Evolutionary conservation across 345 rosid genomes (phyloP).

Genomic region (Turnera subulata): DNA sequence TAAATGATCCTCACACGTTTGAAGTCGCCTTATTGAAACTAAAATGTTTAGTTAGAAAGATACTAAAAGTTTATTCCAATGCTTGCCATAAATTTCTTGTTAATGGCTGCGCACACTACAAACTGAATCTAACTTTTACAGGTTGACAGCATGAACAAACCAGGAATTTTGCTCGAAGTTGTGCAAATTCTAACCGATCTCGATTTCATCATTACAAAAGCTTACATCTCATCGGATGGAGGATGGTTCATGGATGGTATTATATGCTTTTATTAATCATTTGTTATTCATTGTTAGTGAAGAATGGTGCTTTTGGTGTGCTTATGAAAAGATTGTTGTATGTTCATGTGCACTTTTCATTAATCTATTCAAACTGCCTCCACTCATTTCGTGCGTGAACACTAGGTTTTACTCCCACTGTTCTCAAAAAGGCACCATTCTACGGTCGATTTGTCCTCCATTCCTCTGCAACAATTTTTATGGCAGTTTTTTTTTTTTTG

Average conservation of each 20-base stretch:
- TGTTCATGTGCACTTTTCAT: too few species aligned
- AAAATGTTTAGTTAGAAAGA: too few species aligned
- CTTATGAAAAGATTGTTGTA: background rate
- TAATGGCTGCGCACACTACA: too few species aligned
- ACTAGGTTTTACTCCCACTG: too few species aligned
- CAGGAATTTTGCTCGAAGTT: constrained; percentile 90
- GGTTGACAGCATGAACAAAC: constrained; percentile 95
- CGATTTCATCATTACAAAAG: constrained; percentile 84
- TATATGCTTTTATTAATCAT: background rate
- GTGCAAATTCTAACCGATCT: constrained; percentile 87
- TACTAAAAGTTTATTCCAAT: too few species aligned
- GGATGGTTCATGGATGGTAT: constrained; percentile 99
- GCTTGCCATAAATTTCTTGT: too few species aligned
- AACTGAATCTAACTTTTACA: too few species aligned
- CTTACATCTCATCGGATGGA: constrained; percentile 94
- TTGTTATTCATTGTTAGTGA: background rate
- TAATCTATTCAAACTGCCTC: too few species aligned
- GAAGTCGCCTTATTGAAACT: too few species aligned
- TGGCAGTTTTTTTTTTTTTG: constrained; percentile 4
- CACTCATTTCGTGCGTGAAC: too few species aligned
- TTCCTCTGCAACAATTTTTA: background rate
- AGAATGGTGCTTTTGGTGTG: background rate
- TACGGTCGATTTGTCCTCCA: background rate
- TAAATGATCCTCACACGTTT: too few species aligned
- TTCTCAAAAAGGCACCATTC: background rate